Percentiles rank a stretch among this genome's conserved stretches.
Conservation (phyloP, 371 early-diverging fungal species). For the Umbelopsis sp. region DNA sequence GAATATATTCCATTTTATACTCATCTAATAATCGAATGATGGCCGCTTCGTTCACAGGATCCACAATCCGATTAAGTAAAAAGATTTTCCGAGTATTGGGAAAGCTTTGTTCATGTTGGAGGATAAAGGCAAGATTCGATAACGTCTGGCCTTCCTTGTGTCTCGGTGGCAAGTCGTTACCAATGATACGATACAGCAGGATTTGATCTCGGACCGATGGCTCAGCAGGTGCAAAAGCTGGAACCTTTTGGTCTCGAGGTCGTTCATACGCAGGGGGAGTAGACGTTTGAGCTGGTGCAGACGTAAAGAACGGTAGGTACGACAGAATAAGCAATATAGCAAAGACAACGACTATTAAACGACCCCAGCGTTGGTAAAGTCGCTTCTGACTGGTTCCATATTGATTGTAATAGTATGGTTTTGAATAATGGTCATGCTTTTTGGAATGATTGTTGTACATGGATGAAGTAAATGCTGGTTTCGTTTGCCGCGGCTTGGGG, state of each 20-base stretch:
- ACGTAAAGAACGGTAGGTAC: conserved; percentile 27
- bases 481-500: not conserved
- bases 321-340: conserved; percentile 25
- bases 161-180: conserved; percentile 74
- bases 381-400: conserved; percentile 8
- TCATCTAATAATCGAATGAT: conserved; percentile 60
- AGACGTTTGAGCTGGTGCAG: not conserved
- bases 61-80: conserved; percentile 70
- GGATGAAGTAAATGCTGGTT: conserved; percentile 5
- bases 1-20: conserved; percentile 61
- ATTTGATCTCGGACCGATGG: conserved; percentile 46
- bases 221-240: not conserved
- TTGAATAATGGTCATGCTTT: conserved; percentile 10
- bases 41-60: conserved; percentile 59
- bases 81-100: conserved; percentile 66
- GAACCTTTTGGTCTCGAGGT: not conserved
- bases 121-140: conserved; percentile 67
- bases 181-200: conserved; percentile 69
- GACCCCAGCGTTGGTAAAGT: conserved; percentile 24
- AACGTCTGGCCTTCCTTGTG: conserved; percentile 71
- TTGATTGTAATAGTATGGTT: conserved; percentile 13
- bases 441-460: conserved; percentile 13
- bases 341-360: conserved; percentile 19
- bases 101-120: conserved; percentile 68
- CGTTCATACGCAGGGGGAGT: conserved; percentile 21